Percentiles rank a stretch among this genome's conserved stretches.
Conservation (phyloP, 169 alveolate genomes). For the Plasmodium knowlesi region DNA sequence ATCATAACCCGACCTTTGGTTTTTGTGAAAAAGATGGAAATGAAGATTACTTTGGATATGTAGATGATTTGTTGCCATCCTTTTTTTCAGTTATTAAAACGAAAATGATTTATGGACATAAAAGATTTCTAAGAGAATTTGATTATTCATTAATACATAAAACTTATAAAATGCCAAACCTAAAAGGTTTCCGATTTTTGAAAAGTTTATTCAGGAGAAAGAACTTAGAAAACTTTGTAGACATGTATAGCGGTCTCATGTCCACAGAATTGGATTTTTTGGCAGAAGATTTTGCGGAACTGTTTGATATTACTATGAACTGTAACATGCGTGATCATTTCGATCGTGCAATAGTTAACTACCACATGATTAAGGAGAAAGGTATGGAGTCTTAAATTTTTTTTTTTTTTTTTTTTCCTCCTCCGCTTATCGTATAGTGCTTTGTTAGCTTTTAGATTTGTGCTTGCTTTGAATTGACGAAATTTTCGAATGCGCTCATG, state of each 20-base stretch:
- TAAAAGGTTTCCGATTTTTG: slow-evolving; percentile 51
- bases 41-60: slow-evolving; percentile 11
- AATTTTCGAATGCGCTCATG: neutral
- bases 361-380: neutral
- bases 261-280: slow-evolving; percentile 41
- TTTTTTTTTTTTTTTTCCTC: neutral
- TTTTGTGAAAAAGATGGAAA: slow-evolving; percentile 14
- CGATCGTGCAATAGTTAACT: slow-evolving; percentile 25
- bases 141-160: slow-evolving; percentile 4
- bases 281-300: slow-evolving; percentile 17
- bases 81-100: slow-evolving; percentile 61
- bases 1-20: neutral
- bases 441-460: slow-evolving; percentile 1
- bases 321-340: slow-evolving; percentile 17
- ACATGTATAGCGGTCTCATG: slow-evolving; percentile 10
- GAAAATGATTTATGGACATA: slow-evolving; percentile 33
- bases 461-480: neutral
- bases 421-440: neutral
- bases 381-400: neutral
- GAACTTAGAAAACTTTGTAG: slow-evolving; percentile 52
- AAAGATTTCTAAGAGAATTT: slow-evolving; percentile 22
- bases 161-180: slow-evolving; percentile 10
- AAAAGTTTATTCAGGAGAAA: slow-evolving; percentile 48
- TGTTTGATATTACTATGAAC: slow-evolving; percentile 26
- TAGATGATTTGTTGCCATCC: slow-evolving; percentile 25